These are phyloP conservation scores for Talaromyces islandicus DNA, from an alignment of 2,329 filamentous ascomycete genomes.

Conservation along the genomic window DNA sequence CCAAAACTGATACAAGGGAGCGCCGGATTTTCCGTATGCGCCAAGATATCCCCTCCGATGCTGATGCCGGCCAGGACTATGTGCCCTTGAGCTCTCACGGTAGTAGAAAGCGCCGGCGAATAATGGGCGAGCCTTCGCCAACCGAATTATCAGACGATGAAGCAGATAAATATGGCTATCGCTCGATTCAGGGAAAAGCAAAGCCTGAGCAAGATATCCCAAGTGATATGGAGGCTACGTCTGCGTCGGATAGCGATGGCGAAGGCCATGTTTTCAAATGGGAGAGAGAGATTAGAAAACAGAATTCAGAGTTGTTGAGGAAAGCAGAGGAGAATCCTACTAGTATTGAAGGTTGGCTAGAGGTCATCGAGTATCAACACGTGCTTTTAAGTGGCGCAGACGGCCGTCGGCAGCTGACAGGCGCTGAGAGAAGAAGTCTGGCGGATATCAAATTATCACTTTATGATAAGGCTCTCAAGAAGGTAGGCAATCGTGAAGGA, in stretches of 20 bases:
- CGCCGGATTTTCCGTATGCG: conserved; percentile 21
- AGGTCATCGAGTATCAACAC: conserved; percentile 74
- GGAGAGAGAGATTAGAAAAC: conserved; percentile 39
- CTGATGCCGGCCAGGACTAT: conserved; percentile 25
- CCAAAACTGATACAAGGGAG: conserved; percentile 18
- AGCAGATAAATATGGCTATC: conserved; percentile 53
- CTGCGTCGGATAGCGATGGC: conserved; percentile 41
- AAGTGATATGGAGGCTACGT: conserved; percentile 45
- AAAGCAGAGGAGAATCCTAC: conserved; percentile 59
- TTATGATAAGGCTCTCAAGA: conserved; percentile 67
- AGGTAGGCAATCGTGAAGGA: conserved; percentile 42
- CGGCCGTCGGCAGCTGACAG: conserved; percentile 39
- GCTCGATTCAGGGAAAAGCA: conserved; percentile 60
- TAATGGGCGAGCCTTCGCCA: conserved; percentile 15
- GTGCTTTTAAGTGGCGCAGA: conserved; percentile 49
- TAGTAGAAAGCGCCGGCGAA: conserved; percentile 37
- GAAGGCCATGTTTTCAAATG: conserved; percentile 30
- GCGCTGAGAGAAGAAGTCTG: conserved; percentile 61
- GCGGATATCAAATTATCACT: conserved; percentile 76
- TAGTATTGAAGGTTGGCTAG: conserved; percentile 68
- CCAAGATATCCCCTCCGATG: conserved; percentile 13
- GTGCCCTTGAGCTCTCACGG: conserved; percentile 21
- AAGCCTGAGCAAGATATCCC: conserved; percentile 43
- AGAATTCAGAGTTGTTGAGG: conserved; percentile 53
- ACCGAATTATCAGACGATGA: conserved; percentile 31